Percentiles rank a stretch among this genome's conserved stretches.
Conservation (phyloP, 176 grass and related monocot species). For the Bolboschoenus planiculmis region DNA sequence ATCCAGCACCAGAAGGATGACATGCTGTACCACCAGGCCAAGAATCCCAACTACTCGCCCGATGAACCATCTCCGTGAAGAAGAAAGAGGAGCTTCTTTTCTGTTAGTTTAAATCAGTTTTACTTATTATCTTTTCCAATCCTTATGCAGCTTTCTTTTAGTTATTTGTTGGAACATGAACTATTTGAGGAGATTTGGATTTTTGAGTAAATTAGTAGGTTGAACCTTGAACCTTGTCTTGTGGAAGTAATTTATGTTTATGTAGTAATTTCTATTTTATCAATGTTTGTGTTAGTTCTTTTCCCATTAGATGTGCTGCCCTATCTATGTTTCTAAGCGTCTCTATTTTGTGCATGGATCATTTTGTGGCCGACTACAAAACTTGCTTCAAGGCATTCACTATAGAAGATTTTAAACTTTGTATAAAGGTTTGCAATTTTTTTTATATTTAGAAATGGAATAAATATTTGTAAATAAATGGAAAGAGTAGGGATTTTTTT, state of each 20-base stretch:
- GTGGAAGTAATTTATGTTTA: background rate
- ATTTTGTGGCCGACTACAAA: too few species aligned
- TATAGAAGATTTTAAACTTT: too few species aligned
- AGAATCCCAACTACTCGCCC: background rate
- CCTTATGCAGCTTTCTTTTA: background rate
- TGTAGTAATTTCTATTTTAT: background rate
- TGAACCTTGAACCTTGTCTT: background rate
- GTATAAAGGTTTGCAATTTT: too few species aligned
- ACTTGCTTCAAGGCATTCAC: too few species aligned
- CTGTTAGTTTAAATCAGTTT: background rate
- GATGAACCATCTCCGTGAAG: background rate
- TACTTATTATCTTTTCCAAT: background rate
- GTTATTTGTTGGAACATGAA: background rate
- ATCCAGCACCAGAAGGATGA: too few species aligned
- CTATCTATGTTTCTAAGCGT: too few species aligned
- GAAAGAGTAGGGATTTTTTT: too few species aligned
- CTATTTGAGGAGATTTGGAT: background rate
- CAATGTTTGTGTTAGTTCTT: background rate
- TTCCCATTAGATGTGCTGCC: too few species aligned
- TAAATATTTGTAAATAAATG: too few species aligned
- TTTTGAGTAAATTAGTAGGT: background rate
- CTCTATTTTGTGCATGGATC: too few species aligned
- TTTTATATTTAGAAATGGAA: too few species aligned
- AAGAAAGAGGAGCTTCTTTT: background rate
- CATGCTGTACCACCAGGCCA: background rate